Percentiles rank a stretch among this genome's conserved stretches.
Conservation (phyloP, 1,284 basidiomycete species). For the Ustilago shanxiensis region DNA sequence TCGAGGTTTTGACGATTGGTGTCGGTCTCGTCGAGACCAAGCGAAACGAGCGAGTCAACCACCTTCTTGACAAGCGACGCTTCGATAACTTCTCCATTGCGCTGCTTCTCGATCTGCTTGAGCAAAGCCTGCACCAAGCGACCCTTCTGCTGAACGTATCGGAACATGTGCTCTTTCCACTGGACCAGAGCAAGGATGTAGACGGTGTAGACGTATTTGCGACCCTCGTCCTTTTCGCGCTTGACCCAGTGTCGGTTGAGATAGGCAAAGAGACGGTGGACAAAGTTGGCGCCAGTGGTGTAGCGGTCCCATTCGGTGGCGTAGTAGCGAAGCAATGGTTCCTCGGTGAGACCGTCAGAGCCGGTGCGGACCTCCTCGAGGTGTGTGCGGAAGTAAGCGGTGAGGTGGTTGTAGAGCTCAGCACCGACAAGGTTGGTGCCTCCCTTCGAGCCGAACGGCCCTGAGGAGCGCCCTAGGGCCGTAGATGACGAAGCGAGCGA, state of each 20-base stretch:
- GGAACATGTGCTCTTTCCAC: constrained; percentile 94
- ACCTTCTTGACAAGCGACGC: constrained; percentile 94
- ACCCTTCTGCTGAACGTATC: constrained; percentile 80
- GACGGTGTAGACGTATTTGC: constrained; percentile 93
- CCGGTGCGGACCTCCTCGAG: constrained; percentile 73
- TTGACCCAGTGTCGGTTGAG: constrained; percentile 99
- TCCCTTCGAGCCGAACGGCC: constrained; percentile 41
- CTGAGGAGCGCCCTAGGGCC: constrained; percentile 44
- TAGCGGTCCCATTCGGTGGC: constrained; percentile 94
- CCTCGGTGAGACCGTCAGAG: constrained; percentile 84
- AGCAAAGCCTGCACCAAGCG: constrained; percentile 90
- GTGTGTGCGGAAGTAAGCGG: constrained; percentile 82
- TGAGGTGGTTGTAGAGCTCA: constrained; percentile 91
- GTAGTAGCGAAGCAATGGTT: constrained; percentile 90
- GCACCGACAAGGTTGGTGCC: constrained; percentile 95
- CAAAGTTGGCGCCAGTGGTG: constrained; percentile 94
- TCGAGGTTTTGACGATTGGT: constrained; percentile 92
- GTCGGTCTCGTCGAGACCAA: constrained; percentile 92
- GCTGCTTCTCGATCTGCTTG: constrained; percentile 88
- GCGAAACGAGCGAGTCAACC: constrained; percentile 92
- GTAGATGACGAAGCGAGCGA: constrained; percentile 75
- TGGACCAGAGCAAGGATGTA: constrained; percentile 96
- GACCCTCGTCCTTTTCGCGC: constrained; percentile 95
- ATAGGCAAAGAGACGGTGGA: constrained; percentile 86
- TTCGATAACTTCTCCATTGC: constrained; percentile 94